Evolutionary conservation across 2,329 filamentous ascomycete species (phyloP), one percentile per base, ranked within the genome.

Genomic region (Aspergillus felis): DNA sequence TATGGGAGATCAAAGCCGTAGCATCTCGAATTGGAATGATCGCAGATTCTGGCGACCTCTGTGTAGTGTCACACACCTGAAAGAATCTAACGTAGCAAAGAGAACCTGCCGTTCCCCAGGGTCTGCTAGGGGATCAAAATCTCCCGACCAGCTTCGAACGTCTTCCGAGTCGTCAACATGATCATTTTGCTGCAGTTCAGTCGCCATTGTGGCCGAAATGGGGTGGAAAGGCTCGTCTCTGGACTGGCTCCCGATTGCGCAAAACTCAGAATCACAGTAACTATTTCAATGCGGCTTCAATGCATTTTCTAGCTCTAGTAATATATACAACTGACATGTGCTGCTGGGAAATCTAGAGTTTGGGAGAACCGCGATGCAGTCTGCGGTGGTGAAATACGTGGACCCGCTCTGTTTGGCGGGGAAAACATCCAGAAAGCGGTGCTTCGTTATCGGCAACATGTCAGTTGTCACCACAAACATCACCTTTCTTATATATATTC

Each of bases 71-170:
- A 82, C 88, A 76, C 80, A 96, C 92, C 87, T 83, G 74, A 94
- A 97, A 10, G 93, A 97, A 77, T 96, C 91, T 54, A 97, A 76
- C 2, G 92, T 88, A 52, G 86, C 87, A 72, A 90, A 90, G 9
- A 97, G 82, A 51, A 95, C 91, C 60, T 82, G 82, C 51, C 86
- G 80, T 76, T 99, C 93, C 62, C 95, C 91, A 0, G 87, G 85
- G 66, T 97, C 92, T 9, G 84, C 79, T 51, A 88, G 80, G 17
- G 84, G 83, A 57, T 88, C 84, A 62, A 87, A 86, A 53, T 87
- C 80, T 2, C 84, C 86, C 35, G 76, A 76, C 86, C 87, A 89
- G 48, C 62, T 66, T n/a, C 59, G 62, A 27, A 50, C 41, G 12
- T 67, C 65, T 7, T 66, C 64, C 20, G 53, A 42, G 12, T 65